phyloP scores from a whole-genome alignment of 2,329 filamentous ascomycete species.

The Chaetomiaceae sp. region DNA sequence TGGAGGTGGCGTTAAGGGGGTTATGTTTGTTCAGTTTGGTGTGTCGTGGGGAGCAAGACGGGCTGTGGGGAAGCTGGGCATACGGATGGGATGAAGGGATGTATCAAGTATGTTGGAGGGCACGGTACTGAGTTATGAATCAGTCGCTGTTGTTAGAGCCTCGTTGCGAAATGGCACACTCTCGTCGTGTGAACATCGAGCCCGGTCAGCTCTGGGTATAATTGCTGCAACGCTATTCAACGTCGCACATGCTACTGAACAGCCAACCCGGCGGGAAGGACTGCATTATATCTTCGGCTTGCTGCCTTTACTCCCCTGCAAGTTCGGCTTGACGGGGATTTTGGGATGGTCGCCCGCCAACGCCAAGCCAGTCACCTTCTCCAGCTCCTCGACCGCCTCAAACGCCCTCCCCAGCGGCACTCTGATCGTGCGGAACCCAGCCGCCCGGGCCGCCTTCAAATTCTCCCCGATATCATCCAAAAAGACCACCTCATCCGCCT shows the following conservation, averaged over 20 bases:
- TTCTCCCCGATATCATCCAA: slow-evolving; percentile 94
- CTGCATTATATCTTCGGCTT: slow-evolving; percentile 19
- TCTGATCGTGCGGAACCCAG: slow-evolving; percentile 78
- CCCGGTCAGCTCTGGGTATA: background rate
- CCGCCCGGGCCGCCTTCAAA: slow-evolving; percentile 66
- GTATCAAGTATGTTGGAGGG: too few relatives aligned
- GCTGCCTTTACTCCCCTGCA: slow-evolving; percentile 1
- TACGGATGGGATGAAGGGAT: background rate
- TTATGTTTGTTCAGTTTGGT: background rate
- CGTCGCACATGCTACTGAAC: background rate
- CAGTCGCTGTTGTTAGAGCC: too few relatives aligned
- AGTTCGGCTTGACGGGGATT: slow-evolving; percentile 37
- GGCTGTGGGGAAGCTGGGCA: background rate
- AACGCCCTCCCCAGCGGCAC: slow-evolving; percentile 71
- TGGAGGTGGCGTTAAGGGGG: background rate
- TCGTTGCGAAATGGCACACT: too few relatives aligned
- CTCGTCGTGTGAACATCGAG: background rate
- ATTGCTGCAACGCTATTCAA: background rate
- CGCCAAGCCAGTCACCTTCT: slow-evolving; percentile 63
- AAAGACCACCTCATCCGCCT: slow-evolving; percentile 69
- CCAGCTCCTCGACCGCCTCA: slow-evolving; percentile 76
- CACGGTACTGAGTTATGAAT: too few relatives aligned
- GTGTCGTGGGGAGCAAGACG: background rate
- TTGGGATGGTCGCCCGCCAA: slow-evolving; percentile 52
- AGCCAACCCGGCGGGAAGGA: background rate